A percentile compares a stretch with the other conserved stretches of the same genome.
Conservation (phyloP, 169 alveolate species). For the Cryptosporidium parvum region DNA sequence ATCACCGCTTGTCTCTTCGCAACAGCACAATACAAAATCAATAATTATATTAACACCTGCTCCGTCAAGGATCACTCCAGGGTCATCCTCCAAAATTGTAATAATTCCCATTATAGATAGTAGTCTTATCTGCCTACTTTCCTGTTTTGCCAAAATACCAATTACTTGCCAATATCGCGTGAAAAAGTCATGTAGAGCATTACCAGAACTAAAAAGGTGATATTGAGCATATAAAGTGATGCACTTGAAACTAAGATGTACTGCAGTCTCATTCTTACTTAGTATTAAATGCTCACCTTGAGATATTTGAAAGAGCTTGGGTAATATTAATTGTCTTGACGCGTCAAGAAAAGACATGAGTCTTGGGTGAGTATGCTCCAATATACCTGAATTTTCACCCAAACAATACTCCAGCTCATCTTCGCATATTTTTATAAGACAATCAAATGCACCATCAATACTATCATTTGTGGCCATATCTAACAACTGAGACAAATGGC, state of each 20-base stretch:
- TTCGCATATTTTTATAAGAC: constrained; percentile 81
- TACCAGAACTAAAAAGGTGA: constrained; percentile 55
- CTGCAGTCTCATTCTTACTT: constrained; percentile 44
- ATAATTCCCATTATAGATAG: constrained; percentile 28
- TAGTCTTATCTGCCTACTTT: constrained; percentile 6
- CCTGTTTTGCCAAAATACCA: constrained; percentile 73
- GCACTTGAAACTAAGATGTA: constrained; percentile 27
- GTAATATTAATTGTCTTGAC: constrained; percentile 49
- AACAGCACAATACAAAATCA: constrained; percentile 82
- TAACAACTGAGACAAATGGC: constrained; percentile 78
- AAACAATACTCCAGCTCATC: constrained; percentile 78
- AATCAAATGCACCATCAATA: constrained; percentile 83
- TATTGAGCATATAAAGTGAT: constrained; percentile 72
- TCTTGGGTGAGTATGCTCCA: constrained; percentile 28
- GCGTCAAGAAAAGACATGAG: constrained; percentile 35
- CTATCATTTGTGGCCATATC: constrained; percentile 82
- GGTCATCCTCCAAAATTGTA: constrained; percentile 78
- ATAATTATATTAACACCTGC: constrained; percentile 81
- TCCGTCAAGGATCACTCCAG: constrained; percentile 80
- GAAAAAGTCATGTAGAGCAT: constrained; percentile 77
- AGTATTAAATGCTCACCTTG: constrained; percentile 52
- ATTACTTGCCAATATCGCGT: constrained; percentile 78
- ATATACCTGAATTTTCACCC: constrained; percentile 64
- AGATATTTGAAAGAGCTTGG: constrained; percentile 35
- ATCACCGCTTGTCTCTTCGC: constrained; percentile 79